Evolutionary conservation across 2,329 filamentous ascomycete species (phyloP), one percentile per base, ranked within the genome.

Genomic region (Keithomyces neogunnii): DNA sequence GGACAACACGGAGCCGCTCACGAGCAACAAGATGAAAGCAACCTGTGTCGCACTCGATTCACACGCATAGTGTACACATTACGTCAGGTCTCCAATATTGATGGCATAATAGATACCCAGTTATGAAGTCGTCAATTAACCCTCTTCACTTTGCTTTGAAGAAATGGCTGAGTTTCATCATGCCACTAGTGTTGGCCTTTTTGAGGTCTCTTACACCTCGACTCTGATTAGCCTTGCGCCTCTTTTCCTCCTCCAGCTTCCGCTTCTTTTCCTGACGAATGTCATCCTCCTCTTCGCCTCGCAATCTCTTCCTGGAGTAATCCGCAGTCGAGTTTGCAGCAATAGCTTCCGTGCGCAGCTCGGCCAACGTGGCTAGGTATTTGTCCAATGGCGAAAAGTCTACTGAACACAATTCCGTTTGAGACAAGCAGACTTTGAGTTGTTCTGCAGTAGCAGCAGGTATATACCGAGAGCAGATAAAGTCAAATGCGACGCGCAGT

Each of bases 91-190:
- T 42, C 29, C 43, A 31, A 35, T 33, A 42, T 28, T 28, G 28
- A 44, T 52, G 26, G 45, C 51, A 55, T 52, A 45, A 42, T 49
- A 65, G 60, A 65, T 66, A 65, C 63, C 65, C 63, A 60, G 54
- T 39, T 46, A 53, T 54, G 56, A 57, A 59, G 44, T 57, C n/a
- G 54, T 53, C 39, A 40, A 38, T 45, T 36, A 28, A 7, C 46
- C 45, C 39, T n/a, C 33, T 44, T 58, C 57, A 60, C 55, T 79
- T 80, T 71, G 92, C 95, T 54, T 82, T 82, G 68, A 99, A 99
- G 71, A 99, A 99, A 55, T 85, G 81, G 64, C 88, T 96, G 80
- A 99, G 80, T 74, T 97, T 99, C 78, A 88, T 93, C 93, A 99
- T 99, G 1, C 93, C 93, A 28, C 72, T 81, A 0, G 86, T 91